Conservation (phyloP, 192 early-diverging fungal genomes). For the Irineochytrium annulatum region DNA sequence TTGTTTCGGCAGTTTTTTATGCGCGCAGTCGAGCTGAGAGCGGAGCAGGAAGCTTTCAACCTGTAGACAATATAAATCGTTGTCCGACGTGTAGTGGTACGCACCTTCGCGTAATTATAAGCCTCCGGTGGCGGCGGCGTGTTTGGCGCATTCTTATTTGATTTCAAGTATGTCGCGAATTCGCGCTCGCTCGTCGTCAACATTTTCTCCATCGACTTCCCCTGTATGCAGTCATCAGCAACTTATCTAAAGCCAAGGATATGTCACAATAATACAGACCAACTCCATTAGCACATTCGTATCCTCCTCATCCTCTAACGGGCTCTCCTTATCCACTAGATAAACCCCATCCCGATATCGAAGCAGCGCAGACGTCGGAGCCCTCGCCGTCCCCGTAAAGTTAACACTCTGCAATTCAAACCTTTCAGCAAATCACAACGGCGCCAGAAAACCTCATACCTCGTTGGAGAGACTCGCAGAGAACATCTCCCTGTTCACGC, state of each 20-base stretch:
- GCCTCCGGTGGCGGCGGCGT: neutral
- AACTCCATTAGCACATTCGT: conserved; percentile 65
- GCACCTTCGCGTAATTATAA: conserved; percentile 13
- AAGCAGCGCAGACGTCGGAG: conserved; percentile 68
- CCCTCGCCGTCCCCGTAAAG: conserved; percentile 62
- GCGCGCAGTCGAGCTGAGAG: conserved; percentile 84
- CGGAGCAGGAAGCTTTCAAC: conserved; percentile 74
- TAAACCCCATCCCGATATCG: conserved; percentile 70
- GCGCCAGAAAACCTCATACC: conserved; percentile 31
- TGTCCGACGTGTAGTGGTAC: conserved; percentile 35
- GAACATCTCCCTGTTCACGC: conserved; percentile 54
- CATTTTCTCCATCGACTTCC: conserved; percentile 85
- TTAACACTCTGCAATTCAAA: conserved; percentile 32
- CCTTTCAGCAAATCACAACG: neutral
- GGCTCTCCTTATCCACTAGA: conserved; percentile 81
- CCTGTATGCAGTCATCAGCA: conserved; percentile 33
- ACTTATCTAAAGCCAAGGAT: neutral
- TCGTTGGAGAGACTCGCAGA: conserved; percentile 61
- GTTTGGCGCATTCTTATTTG: neutral
- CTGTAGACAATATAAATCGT: conserved; percentile 68
- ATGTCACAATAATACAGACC: conserved; percentile 29
- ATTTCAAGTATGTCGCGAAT: conserved; percentile 40
- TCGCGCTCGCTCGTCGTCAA: conserved; percentile 64
- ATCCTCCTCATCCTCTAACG: conserved; percentile 52
- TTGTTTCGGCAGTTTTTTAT: conserved; percentile 66